These are phyloP conservation scores for Fusarium sp. DNA, from an alignment of 2,329 filamentous ascomycete genomes.

Conservation along the genomic window DNA sequence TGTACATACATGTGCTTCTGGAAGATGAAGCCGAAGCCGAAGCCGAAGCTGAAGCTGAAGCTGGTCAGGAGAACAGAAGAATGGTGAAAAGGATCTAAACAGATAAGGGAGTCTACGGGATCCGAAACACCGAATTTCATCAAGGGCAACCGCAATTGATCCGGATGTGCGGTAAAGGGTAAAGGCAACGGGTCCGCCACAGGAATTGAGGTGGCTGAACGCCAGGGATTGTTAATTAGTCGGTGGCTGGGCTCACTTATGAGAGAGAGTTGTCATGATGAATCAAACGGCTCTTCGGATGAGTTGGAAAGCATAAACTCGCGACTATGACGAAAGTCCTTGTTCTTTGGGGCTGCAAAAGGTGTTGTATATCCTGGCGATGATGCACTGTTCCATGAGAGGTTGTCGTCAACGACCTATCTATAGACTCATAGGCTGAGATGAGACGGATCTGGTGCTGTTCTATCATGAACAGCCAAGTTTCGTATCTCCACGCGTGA, in stretches of 20 bases:
- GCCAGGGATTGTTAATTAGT: slow-evolving; percentile 19
- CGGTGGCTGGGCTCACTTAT: slow-evolving; percentile 29
- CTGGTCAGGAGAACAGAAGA: not conserved
- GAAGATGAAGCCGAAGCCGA: not conserved
- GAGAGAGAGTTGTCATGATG: slow-evolving; percentile 28
- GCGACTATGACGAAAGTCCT: slow-evolving; percentile 9
- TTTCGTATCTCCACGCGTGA: slow-evolving; percentile 9
- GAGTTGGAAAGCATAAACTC: slow-evolving; percentile 11
- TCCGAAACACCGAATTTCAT: not conserved
- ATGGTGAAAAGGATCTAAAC: not conserved
- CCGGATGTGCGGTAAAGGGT: slow-evolving; percentile 4
- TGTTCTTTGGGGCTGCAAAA: not conserved
- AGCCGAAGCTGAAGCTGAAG: not conserved
- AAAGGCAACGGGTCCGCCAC: not conserved
- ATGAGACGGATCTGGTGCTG: too few species aligned
- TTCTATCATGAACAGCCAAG: not conserved
- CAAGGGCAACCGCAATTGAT: not conserved
- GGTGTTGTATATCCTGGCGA: slow-evolving; percentile 6
- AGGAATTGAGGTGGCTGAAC: slow-evolving; percentile 21
- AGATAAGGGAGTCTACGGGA: not conserved
- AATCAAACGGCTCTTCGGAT: slow-evolving; percentile 8
- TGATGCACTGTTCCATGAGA: not conserved
- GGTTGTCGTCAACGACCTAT: not conserved
- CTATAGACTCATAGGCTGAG: not conserved
- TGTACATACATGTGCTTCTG: slow-evolving; percentile 14